These are phyloP conservation scores for Pisolithus thermaeus DNA, from an alignment of 1,284 basidiomycete species.

Conservation along the genomic window DNA sequence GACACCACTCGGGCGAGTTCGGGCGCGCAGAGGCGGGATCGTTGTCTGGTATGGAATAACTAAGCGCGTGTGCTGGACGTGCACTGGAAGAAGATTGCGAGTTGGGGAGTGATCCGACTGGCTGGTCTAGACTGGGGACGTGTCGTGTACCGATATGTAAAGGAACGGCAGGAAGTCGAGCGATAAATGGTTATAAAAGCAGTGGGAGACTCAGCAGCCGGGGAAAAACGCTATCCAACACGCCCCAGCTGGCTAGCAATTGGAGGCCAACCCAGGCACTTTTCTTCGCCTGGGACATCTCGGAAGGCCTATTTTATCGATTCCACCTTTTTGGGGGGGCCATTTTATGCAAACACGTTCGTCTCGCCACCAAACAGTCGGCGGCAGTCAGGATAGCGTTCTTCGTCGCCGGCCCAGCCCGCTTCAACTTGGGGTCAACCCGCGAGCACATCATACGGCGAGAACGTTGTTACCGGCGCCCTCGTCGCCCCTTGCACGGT, in stretches of 20 bases:
- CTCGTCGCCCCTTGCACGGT: constrained; percentile 21
- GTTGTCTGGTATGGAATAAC: not conserved
- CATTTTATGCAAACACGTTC: constrained; percentile 31
- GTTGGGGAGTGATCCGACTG: constrained; percentile 9
- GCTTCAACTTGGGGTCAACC: constrained; percentile 10
- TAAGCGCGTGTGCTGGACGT: constrained; percentile 9
- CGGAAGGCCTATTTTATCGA: not conserved
- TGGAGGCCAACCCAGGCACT: constrained; percentile 1
- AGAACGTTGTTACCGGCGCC: constrained; percentile 1
- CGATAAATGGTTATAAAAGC: constrained; percentile 26
- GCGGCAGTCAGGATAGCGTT: constrained; percentile 14
- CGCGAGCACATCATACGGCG: not conserved
- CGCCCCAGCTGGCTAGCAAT: constrained; percentile 7
- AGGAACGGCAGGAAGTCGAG: constrained; percentile 16
- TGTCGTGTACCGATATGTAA: constrained; percentile 24
- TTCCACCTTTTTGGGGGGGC: not conserved
- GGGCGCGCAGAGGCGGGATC: too few species aligned
- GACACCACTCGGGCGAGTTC: too few species aligned
- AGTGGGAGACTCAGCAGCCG: constrained; percentile 2
- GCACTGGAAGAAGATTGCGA: constrained; percentile 17
- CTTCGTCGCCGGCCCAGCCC: constrained; percentile 5
- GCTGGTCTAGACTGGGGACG: constrained; percentile 4
- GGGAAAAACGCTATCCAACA: constrained; percentile 7
- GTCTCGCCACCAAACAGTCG: constrained; percentile 18
- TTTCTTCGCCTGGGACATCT: constrained; percentile 4